Evolutionary conservation across 805 yeast genomes (phyloP).

Genomic region (Pichia eremophila): DNA sequence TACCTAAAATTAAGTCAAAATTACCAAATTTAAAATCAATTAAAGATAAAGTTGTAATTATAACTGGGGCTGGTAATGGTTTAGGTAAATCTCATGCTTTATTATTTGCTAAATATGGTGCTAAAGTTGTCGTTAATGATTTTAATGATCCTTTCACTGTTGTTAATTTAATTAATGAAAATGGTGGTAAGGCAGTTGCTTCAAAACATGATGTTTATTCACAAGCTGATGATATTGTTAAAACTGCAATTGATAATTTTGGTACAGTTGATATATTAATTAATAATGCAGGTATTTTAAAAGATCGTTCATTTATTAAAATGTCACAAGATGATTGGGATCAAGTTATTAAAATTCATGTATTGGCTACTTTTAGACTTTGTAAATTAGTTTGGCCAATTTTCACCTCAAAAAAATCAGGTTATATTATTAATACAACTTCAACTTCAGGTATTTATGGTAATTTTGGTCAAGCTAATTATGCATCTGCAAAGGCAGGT

Average conservation of each 20-base stretch:
- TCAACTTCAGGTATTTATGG: constrained; percentile 98
- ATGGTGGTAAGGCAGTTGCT: constrained; percentile 69
- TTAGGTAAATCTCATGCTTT: constrained; percentile 86
- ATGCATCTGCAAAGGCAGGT: constrained; percentile 88
- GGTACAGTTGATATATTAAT: constrained; percentile 81
- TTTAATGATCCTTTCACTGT: constrained; percentile 64
- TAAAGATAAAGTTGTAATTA: constrained; percentile 75
- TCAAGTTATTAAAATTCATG: constrained; percentile 70
- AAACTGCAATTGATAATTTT: constrained; percentile 64
- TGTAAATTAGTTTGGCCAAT: constrained; percentile 91
- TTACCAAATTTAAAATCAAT: constrained; percentile 42
- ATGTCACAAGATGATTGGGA: constrained; percentile 82
- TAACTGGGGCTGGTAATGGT: constrained; percentile 95
- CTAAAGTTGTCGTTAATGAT: constrained; percentile 91
- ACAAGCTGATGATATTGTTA: constrained; percentile 65
- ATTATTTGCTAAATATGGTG: constrained; percentile 82
- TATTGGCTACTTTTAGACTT: constrained; percentile 71
- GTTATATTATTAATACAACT: constrained; percentile 79
- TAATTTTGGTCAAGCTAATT: constrained; percentile 94
- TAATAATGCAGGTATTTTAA: constrained; percentile 90
- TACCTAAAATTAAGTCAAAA: constrained; percentile 54
- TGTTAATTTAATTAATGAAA: constrained; percentile 62
- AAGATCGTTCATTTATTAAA: constrained; percentile 81
- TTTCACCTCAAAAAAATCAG: constrained; percentile 67
- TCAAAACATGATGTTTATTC: constrained; percentile 75